Percentiles rank a stretch among this genome's conserved stretches.
Evolutionary conservation across 108 stramenopile genomes (phyloP).

Genomic region (Mediolabrus comicus): DNA sequence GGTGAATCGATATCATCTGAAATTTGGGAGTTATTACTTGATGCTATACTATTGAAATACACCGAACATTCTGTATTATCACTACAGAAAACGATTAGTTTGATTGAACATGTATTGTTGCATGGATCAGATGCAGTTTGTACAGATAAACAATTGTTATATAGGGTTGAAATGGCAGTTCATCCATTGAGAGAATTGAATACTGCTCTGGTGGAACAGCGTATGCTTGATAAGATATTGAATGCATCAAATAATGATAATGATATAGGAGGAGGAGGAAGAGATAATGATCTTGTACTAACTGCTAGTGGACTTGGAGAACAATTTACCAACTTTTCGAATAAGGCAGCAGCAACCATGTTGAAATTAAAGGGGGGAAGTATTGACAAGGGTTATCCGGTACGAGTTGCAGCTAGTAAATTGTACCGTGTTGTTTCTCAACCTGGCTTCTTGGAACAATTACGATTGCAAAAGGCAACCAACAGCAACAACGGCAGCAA

Average conservation of each 20-base stretch:
- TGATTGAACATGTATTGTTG: constrained; percentile 32
- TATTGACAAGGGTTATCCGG: constrained; percentile 41
- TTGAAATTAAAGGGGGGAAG: constrained; percentile 37
- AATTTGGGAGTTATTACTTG: constrained; percentile 34
- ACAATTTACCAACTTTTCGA: constrained; percentile 15
- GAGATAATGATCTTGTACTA: constrained; percentile 8
- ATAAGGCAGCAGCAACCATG: constrained; percentile 34
- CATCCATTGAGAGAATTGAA: constrained; percentile 29
- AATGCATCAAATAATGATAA: not conserved
- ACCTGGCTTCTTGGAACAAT: constrained; percentile 7
- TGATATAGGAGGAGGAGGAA: constrained; percentile 3
- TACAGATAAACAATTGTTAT: constrained; percentile 25
- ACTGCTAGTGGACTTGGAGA: constrained; percentile 16
- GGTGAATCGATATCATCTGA: constrained; percentile 23
- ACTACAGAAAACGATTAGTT: constrained; percentile 31
- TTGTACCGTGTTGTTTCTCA: constrained; percentile 13
- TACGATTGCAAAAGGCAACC: constrained; percentile 27
- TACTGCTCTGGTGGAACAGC: constrained; percentile 37
- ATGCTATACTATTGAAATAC: constrained; percentile 5
- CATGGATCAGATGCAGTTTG: constrained; percentile 20
- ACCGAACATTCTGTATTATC: constrained; percentile 30
- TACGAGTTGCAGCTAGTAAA: constrained; percentile 27
- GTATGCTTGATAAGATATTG: constrained; percentile 32
- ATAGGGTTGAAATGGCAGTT: constrained; percentile 37
- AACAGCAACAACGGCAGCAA: too few relatives aligned